Conservation (phyloP, 148 eudicot species). For the Camellia sinensis region DNA sequence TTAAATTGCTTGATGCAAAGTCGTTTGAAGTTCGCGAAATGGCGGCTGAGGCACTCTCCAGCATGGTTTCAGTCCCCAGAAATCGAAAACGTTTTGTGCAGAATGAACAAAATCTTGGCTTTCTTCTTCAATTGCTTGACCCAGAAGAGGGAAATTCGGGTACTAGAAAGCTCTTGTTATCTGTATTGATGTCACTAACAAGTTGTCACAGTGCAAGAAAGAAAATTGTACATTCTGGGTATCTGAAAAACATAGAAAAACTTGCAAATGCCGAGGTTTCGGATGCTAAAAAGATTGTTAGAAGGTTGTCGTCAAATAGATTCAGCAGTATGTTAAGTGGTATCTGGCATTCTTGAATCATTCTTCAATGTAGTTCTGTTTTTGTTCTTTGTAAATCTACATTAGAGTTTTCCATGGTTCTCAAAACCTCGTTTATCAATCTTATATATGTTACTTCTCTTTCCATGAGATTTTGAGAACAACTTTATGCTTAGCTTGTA, state of each 20-base stretch:
- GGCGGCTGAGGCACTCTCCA: conserved; percentile 64
- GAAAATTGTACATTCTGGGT: conserved; percentile 60
- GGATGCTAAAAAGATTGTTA: conserved; percentile 77
- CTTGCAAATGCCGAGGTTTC: conserved; percentile 69
- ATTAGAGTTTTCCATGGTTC: conserved; percentile 4
- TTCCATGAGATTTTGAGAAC: not conserved
- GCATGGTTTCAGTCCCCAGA: conserved; percentile 50
- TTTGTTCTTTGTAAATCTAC: conserved; percentile 19
- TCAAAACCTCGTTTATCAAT: not conserved
- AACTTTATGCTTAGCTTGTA: conserved; percentile 16
- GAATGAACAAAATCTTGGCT: conserved; percentile 52
- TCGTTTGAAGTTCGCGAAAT: conserved; percentile 67
- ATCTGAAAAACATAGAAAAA: conserved; percentile 63
- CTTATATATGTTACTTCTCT: not conserved
- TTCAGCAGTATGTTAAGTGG: conserved; percentile 56
- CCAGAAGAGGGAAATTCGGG: conserved; percentile 49
- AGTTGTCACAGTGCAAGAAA: conserved; percentile 58
- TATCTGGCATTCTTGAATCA: conserved; percentile 54
- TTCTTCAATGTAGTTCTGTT: conserved; percentile 14
- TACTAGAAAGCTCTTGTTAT: conserved; percentile 55
- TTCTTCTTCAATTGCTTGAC: conserved; percentile 58
- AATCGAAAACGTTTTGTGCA: conserved; percentile 71
- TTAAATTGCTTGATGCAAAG: conserved; percentile 65
- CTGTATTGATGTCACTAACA: conserved; percentile 55
- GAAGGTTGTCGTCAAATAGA: conserved; percentile 58